Percentiles rank a stretch among this genome's conserved stretches.
These are phyloP conservation scores for Ogataea polymorpha DNA, from an alignment of 805 yeast species.

Conservation along the genomic window DNA sequence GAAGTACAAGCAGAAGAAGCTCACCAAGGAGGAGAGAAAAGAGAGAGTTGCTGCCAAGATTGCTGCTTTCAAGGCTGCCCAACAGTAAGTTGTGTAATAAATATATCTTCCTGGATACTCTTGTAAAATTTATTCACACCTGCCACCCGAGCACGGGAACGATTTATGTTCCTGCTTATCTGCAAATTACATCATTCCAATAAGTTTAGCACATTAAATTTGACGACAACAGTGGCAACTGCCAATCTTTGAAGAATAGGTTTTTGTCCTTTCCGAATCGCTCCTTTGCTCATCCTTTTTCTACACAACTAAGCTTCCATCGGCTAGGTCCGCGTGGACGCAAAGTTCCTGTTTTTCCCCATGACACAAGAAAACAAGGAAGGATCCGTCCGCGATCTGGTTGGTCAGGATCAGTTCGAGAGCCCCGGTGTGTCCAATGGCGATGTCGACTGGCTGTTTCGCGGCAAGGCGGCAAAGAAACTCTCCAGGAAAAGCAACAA, in stretches of 20 bases:
- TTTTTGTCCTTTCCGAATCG: neutral
- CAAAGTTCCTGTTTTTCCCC: neutral
- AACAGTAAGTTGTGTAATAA: constrained; percentile 29
- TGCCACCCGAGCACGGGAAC: neutral
- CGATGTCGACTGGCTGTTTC: constrained; percentile 81
- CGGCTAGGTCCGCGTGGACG: constrained; percentile 2
- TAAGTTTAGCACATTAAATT: neutral
- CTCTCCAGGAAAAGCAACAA: constrained; percentile 40
- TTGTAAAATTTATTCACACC: neutral
- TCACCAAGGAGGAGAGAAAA: constrained; percentile 87
- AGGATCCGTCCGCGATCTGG: constrained; percentile 2
- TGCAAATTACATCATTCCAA: constrained; percentile 2
- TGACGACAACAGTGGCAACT: constrained; percentile 6
- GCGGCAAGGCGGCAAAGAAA: constrained; percentile 66
- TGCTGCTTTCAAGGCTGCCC: constrained; percentile 74
- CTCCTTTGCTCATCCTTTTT: neutral
- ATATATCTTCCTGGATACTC: neutral
- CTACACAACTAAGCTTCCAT: neutral
- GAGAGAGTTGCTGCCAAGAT: constrained; percentile 91
- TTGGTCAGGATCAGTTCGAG: constrained; percentile 18
- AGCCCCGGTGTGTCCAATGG: constrained; percentile 61
- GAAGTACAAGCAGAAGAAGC: constrained; percentile 85
- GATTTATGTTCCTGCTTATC: constrained; percentile 1
- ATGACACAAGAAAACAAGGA: constrained; percentile 10
- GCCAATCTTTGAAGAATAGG: constrained; percentile 1